Evolutionary conservation across 805 yeast genomes (phyloP).

Genomic region (Kazachstania africana): DNA sequence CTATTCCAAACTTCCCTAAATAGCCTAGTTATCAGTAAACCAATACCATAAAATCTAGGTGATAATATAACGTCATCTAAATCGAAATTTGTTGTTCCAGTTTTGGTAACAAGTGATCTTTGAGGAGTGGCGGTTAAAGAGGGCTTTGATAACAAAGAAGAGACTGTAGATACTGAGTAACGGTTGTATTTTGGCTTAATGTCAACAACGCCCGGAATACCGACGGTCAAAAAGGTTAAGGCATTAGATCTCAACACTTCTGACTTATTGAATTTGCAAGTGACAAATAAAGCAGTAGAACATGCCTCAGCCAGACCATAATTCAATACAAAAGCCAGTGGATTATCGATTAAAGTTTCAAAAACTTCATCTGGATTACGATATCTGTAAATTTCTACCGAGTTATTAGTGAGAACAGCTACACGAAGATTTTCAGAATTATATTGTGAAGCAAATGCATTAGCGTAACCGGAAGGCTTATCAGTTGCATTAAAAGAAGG

Average conservation of each 20-base stretch:
- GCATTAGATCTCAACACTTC: slow-evolving; percentile 35
- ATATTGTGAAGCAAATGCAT: slow-evolving; percentile 80
- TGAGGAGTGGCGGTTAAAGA: slow-evolving; percentile 14
- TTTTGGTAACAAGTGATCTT: slow-evolving; percentile 3
- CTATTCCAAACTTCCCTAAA: slow-evolving; percentile 71
- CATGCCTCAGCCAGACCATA: slow-evolving; percentile 88
- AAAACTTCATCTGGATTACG: slow-evolving; percentile 73
- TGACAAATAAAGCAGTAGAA: slow-evolving; percentile 72
- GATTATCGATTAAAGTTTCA: slow-evolving; percentile 56
- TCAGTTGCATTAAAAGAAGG: slow-evolving; percentile 60
- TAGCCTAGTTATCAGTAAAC: slow-evolving; percentile 64
- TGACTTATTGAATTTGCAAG: slow-evolving; percentile 61
- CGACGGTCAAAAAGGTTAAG: slow-evolving; percentile 32
- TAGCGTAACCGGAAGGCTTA: slow-evolving; percentile 73
- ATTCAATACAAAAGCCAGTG: slow-evolving; percentile 57
- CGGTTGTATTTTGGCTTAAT: slow-evolving; percentile 31
- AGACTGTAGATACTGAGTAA: slow-evolving; percentile 19
- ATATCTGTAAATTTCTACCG: slow-evolving; percentile 65
- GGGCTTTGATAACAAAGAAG: slow-evolving; percentile 18
- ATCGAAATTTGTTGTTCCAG: slow-evolving; percentile 16
- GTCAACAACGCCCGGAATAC: slow-evolving; percentile 32
- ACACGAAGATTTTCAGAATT: slow-evolving; percentile 52
- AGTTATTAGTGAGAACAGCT: slow-evolving; percentile 72
- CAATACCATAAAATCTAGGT: slow-evolving; percentile 83
- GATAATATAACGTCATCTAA: slow-evolving; percentile 76